These are phyloP conservation scores for Cordyceps cateniannulata DNA, from an alignment of 2,329 filamentous ascomycete species.

Conservation along the genomic window DNA sequence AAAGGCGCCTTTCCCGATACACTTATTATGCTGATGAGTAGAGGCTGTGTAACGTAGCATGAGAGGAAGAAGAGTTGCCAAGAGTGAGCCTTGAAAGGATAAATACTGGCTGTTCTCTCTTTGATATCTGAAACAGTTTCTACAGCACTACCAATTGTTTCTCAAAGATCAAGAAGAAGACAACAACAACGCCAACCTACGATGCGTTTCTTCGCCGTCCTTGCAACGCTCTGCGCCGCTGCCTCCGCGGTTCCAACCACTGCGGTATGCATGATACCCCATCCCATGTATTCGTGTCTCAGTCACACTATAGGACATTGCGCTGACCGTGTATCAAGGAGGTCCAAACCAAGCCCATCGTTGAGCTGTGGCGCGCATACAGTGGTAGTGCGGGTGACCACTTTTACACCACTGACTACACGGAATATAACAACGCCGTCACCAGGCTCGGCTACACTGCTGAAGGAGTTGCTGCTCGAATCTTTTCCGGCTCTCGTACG, in stretches of 20 bases:
- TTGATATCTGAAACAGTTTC: not conserved
- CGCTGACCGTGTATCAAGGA: not conserved
- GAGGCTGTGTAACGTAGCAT: not conserved
- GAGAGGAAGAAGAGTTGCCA: not conserved
- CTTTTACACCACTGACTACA: slow-evolving; percentile 12
- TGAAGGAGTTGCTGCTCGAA: slow-evolving; percentile 1
- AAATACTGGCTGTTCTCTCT: not conserved
- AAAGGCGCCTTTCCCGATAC: not conserved
- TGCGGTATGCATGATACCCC: not conserved
- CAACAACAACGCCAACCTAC: not conserved
- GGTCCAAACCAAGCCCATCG: not conserved
- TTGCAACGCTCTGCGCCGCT: not conserved
- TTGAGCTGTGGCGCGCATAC: slow-evolving; percentile 11
- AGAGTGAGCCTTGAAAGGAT: not conserved
- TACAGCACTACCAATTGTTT: not conserved
- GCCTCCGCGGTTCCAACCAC: not conserved
- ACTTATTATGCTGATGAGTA: no score
- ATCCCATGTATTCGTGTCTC: not conserved
- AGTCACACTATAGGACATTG: not conserved
- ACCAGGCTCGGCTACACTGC: slow-evolving; percentile 3
- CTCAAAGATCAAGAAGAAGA: not conserved
- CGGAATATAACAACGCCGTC: slow-evolving; percentile 12
- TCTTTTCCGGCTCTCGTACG: not conserved
- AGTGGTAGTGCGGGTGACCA: slow-evolving; percentile 1
- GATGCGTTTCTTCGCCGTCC: slow-evolving; percentile 6